A percentile compares a stretch with the other conserved stretches of the same genome.
These are phyloP conservation scores for Coprinopsis marcescibilis DNA, from an alignment of 768 basidiomycete genomes.

Conservation along the genomic window DNA sequence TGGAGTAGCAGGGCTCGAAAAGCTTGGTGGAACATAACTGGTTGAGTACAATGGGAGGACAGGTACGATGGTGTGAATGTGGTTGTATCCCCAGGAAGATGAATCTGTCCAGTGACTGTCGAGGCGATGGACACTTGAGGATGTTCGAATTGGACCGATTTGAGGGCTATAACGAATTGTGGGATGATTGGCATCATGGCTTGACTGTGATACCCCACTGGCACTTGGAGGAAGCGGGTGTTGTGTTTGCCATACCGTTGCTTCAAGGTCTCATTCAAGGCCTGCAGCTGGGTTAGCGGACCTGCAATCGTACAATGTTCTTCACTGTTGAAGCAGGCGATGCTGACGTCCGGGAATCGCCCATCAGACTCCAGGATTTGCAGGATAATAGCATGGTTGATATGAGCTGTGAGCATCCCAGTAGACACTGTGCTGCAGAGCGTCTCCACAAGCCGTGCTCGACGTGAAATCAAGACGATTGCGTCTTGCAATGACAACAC, in stretches of 20 bases:
- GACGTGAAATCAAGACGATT: constrained; percentile 48
- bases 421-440: constrained; percentile 39
- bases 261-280: constrained; percentile 38
- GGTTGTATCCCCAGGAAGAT: constrained; percentile 44
- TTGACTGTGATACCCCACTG: constrained; percentile 62
- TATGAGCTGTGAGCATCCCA: constrained; percentile 58
- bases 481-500: constrained; percentile 54
- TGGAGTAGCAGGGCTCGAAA: constrained; percentile 40
- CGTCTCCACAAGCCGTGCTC: constrained; percentile 51
- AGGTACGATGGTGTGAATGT: constrained; percentile 47
- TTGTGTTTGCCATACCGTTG: constrained; percentile 24
- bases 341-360: constrained; percentile 32
- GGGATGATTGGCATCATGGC: constrained; percentile 54
- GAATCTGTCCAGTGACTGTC: constrained; percentile 48
- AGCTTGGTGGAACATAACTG: constrained; percentile 53
- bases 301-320: constrained; percentile 58
- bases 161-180: constrained; percentile 39
- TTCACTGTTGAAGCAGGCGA: constrained; percentile 61
- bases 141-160: constrained; percentile 30
- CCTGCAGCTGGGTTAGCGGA: constrained; percentile 34
- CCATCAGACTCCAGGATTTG: constrained; percentile 27
- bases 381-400: constrained; percentile 28
- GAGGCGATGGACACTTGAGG: constrained; percentile 61
- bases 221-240: constrained; percentile 36
- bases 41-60: constrained; percentile 36